Conservation (phyloP, 2,329 filamentous ascomycete genomes). For the Aureobasidium sp. region DNA sequence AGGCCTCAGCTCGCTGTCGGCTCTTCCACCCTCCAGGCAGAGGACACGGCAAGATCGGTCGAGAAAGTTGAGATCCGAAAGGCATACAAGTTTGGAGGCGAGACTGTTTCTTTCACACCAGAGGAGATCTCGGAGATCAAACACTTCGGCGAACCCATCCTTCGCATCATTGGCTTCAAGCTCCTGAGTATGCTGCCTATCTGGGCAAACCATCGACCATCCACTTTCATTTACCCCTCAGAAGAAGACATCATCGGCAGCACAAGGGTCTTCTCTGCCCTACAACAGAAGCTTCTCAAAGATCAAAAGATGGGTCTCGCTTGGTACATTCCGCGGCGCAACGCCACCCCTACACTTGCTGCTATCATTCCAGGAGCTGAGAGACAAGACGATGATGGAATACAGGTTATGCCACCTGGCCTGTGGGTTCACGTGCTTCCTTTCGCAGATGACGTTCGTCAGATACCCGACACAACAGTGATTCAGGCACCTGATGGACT, state of each 20-base stretch:
- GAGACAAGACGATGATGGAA: slow-evolving; percentile 55
- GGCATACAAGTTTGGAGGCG: slow-evolving; percentile 92
- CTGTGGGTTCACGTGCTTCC: slow-evolving; percentile 86
- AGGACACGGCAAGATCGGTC: slow-evolving; percentile 68
- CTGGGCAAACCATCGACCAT: slow-evolving; percentile 81
- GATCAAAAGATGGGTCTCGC: slow-evolving; percentile 76
- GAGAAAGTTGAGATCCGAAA: slow-evolving; percentile 79
- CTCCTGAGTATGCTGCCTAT: slow-evolving; percentile 63
- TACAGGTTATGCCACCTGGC: slow-evolving; percentile 69
- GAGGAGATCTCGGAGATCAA: slow-evolving; percentile 76
- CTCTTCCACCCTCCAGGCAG: slow-evolving; percentile 66
- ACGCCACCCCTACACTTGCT: slow-evolving; percentile 70
- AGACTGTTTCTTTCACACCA: slow-evolving; percentile 75
- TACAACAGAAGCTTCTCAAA: slow-evolving; percentile 78
- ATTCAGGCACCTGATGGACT: slow-evolving; percentile 60
- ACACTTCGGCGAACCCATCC: slow-evolving; percentile 72
- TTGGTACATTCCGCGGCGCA: slow-evolving; percentile 80
- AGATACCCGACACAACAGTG: slow-evolving; percentile 56
- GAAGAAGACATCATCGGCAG: slow-evolving; percentile 87
- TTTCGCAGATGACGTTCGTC: slow-evolving; percentile 80
- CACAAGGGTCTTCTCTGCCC: slow-evolving; percentile 81
- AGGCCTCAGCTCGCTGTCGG: slow-evolving; percentile 71
- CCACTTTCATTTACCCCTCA: slow-evolving; percentile 88
- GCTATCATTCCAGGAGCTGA: slow-evolving; percentile 73
- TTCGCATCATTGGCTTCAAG: slow-evolving; percentile 93